Base-by-base conservation (phyloP, 2,329 filamentous ascomycete genomes). In the Nannizziopsis barbatae region DNA sequence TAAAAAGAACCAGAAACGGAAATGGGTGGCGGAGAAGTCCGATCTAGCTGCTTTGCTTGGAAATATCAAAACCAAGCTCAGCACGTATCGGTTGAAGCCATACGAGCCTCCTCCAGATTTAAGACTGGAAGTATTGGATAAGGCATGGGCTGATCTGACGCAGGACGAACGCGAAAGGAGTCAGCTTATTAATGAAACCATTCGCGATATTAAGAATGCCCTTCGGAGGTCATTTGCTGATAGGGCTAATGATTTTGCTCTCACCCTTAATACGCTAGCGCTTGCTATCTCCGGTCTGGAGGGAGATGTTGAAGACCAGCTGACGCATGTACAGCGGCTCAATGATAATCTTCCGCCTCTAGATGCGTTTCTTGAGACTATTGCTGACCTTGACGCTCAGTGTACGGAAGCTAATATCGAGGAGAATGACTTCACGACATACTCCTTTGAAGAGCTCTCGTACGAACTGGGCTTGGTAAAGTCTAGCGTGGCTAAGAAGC, bases 351-450 rank as follows among this genome's bases (percentile, higher is more conserved):
- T 98, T 10, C 77, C 86, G 7, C 90, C 90, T 2, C 75, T 98
- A n/a, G 88, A 95, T 58, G 79, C 85, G 52, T 98, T 93, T 63
- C 76, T 98, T 36, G 81, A 86, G 54, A 85, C 87, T 54, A 95
- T 98, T 61, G 85, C 81, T 11, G 80, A 79, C 9, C 77, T 96
- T 42, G 89, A 95, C 61, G 79, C 80, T 54, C 87, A 95, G 68
- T 98, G 92, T 64, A 78, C 83, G 52, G 90, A 96, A 71, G 92
- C 92, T 53, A 96, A 98, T 64, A 95, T 98, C 55, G 92, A 98
- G 67, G 92, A 98, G 62, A 98, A 98, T 66, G 92, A 98, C 71
- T 96, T 92, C 66, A 98, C 92, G n/a, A 96, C 90, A 7, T 96
- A 96, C 69, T 95, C 90, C 8, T 92, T 96, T 65, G 92, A 98